Evolutionary conservation across 176 grass and related monocot species (phyloP), one percentile per base, ranked within the genome.

Genomic region (Phoenix dactylifera): DNA sequence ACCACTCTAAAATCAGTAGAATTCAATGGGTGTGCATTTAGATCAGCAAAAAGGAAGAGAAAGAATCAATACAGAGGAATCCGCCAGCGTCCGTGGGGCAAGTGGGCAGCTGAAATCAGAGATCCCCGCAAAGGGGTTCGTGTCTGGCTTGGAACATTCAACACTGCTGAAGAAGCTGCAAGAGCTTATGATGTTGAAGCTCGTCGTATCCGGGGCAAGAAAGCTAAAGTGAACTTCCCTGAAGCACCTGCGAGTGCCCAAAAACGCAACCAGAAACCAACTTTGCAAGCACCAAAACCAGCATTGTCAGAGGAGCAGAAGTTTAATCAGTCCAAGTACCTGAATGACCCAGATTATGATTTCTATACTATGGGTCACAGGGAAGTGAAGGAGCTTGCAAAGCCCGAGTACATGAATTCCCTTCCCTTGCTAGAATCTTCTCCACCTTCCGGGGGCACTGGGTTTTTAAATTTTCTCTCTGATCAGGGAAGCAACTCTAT

Each of bases 191-290:
- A 63, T 20, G 19, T 19, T 15, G 26, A 63, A 22, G 35, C 35
- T 4, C 58, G 60, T 14, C 60, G 18, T 1, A 63, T 63, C 29
- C 24, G 32, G 18, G 30, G 30, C 60, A 49, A 63, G 17, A 63
- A 63, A 49, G 29, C 60, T 12, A 63, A 63, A 28, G 60, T 63
- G 60, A 23, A 63, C 60, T 61, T 61, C 26, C 58, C 58, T 16
- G 25, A 25, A 19, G 25, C 58, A 61, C 1, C 58, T 3, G 17
- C 26, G 16, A 9, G 16, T 9, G 26, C 15, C 25, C 15, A 61
- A 32, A 26, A 29, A 18, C 15, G 28, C 4, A 16, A 17, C 58
- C 51, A 25, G 9, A 63, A 63, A 52, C 14, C 58, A 30, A 35
- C 58, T 61, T 1, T n/a, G 26, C 16, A 7, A 32, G 15, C 24